A percentile compares a stretch with the other conserved stretches of the same genome.
phyloP scores from a whole-genome alignment of 257 asterid genomes.

The Apocynum venetum region DNA sequence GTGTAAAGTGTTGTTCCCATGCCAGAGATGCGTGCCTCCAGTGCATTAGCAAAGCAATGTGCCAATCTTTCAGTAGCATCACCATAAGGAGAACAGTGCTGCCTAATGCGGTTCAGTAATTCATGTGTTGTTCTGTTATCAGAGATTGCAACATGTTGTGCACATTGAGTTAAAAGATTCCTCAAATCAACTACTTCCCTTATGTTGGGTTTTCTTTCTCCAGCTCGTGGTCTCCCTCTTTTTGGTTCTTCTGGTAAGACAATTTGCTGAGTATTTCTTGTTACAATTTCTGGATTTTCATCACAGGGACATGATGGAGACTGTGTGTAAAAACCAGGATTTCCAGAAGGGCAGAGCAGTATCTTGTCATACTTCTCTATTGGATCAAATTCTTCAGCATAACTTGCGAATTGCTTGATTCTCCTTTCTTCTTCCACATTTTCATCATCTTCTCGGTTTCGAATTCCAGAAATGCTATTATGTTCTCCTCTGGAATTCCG shows the following conservation, averaged over 20 bases:
- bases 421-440: constrained; percentile 8
- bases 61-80: constrained; percentile 37
- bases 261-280: background rate
- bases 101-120: constrained; percentile 27
- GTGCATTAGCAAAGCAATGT: constrained; percentile 31
- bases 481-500: background rate
- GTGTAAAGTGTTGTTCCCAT: constrained; percentile 25
- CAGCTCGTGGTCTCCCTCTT: constrained; percentile 33
- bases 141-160: constrained; percentile 22
- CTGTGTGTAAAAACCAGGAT: constrained; percentile 21
- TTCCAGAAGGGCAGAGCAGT: constrained; percentile 16
- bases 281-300: background rate
- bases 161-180: constrained; percentile 29
- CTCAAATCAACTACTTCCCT: constrained; percentile 29
- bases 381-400: constrained; percentile 2
- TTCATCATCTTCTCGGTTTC: constrained; percentile 5
- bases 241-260: constrained; percentile 14
- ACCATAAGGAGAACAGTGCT: constrained; percentile 32
- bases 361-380: constrained; percentile 22
- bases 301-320: background rate
- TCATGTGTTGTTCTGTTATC: constrained; percentile 17
- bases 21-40: constrained; percentile 36
- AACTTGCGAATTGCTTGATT: constrained; percentile 20
- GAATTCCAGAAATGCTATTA: background rate
- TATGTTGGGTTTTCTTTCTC: constrained; percentile 8